A percentile compares a stretch with the other conserved stretches of the same genome.
These are phyloP conservation scores for Grigorovia jiainica DNA, from an alignment of 805 yeast genomes.

Conservation along the genomic window DNA sequence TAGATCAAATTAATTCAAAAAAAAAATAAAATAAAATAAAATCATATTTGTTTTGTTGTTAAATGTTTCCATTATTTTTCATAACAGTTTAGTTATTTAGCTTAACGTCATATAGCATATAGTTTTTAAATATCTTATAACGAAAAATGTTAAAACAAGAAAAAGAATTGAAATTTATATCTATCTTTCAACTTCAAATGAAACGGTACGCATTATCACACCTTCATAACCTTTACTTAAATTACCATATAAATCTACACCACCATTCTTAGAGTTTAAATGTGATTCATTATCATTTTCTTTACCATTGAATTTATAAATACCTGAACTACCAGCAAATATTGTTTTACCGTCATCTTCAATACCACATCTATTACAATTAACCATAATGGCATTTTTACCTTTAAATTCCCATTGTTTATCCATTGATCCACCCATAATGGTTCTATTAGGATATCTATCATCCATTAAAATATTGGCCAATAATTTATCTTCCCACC, in stretches of 20 bases:
- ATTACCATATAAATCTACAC: constrained; percentile 46
- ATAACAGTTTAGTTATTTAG: too few species aligned
- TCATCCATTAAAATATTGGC: constrained; percentile 1
- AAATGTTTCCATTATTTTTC: too few species aligned
- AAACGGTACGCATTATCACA: constrained; percentile 49
- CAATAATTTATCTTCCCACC: constrained; percentile 8
- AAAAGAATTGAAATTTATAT: too few species aligned
- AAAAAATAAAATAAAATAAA: too few species aligned
- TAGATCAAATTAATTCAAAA: too few species aligned
- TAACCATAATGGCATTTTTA: constrained; percentile 33
- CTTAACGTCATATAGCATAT: too few species aligned
- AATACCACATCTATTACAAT: constrained; percentile 71
- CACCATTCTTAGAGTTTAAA: constrained; percentile 36
- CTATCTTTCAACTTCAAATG: constrained; percentile 24
- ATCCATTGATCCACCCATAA: constrained; percentile 15
- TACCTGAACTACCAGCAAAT: constrained; percentile 58
- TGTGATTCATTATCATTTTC: constrained; percentile 26
- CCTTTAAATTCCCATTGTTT: constrained; percentile 21
- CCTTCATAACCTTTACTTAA: constrained; percentile 62
- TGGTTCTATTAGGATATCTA: constrained; percentile 6
- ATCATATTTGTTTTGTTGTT: too few species aligned
- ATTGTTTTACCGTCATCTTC: constrained; percentile 44
- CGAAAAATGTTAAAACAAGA: too few species aligned
- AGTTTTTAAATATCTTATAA: too few species aligned
- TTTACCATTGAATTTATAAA: constrained; percentile 44